Evolutionary conservation across 305 asterid species (phyloP).

Genomic region (Fraxinus sp.): DNA sequence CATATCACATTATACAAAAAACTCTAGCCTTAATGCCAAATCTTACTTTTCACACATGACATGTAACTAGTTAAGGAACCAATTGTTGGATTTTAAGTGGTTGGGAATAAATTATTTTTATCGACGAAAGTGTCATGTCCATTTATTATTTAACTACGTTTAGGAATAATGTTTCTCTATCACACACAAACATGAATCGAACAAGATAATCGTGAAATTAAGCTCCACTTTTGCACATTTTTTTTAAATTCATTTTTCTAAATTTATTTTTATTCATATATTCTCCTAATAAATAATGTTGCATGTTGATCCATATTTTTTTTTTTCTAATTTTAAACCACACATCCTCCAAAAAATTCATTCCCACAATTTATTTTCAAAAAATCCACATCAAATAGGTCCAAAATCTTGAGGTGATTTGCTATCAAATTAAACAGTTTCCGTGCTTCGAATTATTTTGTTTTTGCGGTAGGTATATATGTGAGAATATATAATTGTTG

Average conservation of each 20-base stretch:
- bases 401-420: background rate
- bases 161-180: background rate
- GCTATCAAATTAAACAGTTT: background rate
- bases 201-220: background rate
- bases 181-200: background rate
- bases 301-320: background rate
- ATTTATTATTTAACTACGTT: background rate
- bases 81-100: background rate
- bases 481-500: background rate
- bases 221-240: background rate
- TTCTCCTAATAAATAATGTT: background rate
- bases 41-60: background rate
- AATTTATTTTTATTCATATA: background rate
- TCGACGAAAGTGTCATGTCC: background rate
- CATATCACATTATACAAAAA: background rate
- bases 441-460: background rate
- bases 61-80: background rate
- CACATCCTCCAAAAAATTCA: background rate
- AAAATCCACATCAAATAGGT: background rate
- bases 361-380: background rate
- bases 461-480: background rate
- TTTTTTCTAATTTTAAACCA: background rate
- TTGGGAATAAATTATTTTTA: background rate
- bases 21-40: background rate
- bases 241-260: background rate